phyloP scores from a whole-genome alignment of 2,329 filamentous ascomycete species.

The Paraconiothyrium sp. region DNA sequence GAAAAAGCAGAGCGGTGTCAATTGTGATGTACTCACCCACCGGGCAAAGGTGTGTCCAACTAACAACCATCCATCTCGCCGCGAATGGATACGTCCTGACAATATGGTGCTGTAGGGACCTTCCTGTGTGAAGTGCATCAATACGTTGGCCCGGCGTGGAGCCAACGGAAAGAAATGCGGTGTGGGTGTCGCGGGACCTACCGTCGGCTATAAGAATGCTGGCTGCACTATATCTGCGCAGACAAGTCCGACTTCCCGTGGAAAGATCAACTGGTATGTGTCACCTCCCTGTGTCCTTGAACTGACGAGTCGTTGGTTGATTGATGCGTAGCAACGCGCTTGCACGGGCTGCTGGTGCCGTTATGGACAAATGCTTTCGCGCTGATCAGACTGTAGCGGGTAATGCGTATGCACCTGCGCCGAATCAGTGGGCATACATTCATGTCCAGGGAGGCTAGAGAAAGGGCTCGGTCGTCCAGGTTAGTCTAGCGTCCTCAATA shows the following conservation, averaged over 20 bases:
- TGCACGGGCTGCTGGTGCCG: slow-evolving; percentile 2
- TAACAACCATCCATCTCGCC: too few species aligned
- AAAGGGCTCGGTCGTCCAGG: not conserved
- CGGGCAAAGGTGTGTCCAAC: not conserved
- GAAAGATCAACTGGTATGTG: not conserved
- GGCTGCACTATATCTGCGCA: not conserved
- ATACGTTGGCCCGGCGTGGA: not conserved
- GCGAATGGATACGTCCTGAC: too few species aligned
- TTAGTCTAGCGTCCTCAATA: too few species aligned
- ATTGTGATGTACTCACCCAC: not conserved
- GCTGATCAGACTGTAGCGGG: slow-evolving; percentile 1
- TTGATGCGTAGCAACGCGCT: slow-evolving; percentile 2
- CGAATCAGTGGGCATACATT: not conserved
- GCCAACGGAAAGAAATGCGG: not conserved
- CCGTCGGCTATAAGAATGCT: not conserved
- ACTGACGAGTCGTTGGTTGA: too few species aligned
- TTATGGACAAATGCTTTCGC: slow-evolving; percentile 4
- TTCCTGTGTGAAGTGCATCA: not conserved
- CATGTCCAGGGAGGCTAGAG: slow-evolving; percentile 2
- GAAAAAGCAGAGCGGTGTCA: too few species aligned
- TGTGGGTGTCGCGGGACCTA: not conserved
- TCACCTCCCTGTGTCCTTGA: not conserved
- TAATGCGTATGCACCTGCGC: not conserved
- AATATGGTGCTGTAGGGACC: not conserved
- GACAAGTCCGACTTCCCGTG: not conserved